These are phyloP conservation scores for Rhazya stricta DNA, from an alignment of 257 asterid genomes.

Conservation along the genomic window DNA sequence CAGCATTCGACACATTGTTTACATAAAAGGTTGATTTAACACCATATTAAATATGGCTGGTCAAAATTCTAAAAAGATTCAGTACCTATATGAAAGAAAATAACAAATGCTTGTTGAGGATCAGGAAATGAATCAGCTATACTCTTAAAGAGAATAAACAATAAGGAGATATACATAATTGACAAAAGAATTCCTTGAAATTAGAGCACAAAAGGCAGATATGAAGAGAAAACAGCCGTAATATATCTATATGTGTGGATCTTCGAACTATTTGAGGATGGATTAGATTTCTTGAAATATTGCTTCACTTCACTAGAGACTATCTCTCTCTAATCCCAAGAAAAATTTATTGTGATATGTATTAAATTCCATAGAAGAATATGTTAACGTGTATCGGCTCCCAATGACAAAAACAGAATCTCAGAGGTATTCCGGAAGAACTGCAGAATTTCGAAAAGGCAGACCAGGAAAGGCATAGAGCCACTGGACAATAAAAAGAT, in stretches of 20 bases:
- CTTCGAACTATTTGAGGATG: not conserved
- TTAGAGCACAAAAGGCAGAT: not conserved
- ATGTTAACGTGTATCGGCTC: not conserved
- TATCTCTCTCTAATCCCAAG: not conserved
- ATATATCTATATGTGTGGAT: not conserved
- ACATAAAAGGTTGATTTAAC: not conserved
- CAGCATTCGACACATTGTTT: not conserved
- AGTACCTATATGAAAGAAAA: not conserved
- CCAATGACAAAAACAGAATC: not conserved
- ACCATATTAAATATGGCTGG: not conserved
- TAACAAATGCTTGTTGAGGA: not conserved
- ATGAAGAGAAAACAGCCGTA: not conserved
- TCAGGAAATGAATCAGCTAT: not conserved
- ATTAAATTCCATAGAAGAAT: not conserved
- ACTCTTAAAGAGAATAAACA: not conserved
- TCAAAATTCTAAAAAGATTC: not conserved
- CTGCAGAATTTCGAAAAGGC: not conserved
- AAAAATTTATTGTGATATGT: not conserved
- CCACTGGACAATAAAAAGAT: not conserved
- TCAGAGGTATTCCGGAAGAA: not conserved
- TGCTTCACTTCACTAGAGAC: not conserved
- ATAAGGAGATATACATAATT: not conserved
- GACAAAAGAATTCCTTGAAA: not conserved
- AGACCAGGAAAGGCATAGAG: not conserved
- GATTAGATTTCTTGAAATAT: not conserved